These are phyloP conservation scores for Corchorus olitorius DNA, from an alignment of 345 rosid species.

Conservation along the genomic window DNA sequence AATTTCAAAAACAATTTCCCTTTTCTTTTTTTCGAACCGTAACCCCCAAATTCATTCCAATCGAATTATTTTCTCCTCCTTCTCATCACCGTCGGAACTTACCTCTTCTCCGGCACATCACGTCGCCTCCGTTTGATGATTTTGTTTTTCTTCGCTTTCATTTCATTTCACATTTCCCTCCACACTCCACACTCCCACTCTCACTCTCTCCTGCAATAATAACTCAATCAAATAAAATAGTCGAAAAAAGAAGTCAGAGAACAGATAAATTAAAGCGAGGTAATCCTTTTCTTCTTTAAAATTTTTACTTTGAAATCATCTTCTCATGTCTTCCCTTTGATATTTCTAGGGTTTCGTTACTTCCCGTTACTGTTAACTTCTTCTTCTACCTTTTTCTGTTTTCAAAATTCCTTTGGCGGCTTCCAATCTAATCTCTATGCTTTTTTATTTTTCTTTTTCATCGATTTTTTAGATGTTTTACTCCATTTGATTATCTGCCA, in stretches of 20 bases:
- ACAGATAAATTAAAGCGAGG: background rate
- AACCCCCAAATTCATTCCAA: too few relatives aligned
- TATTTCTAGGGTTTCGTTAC: constrained; percentile 1
- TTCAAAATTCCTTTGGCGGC: background rate
- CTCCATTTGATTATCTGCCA: background rate
- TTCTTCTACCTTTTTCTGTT: background rate
- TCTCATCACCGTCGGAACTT: too few relatives aligned
- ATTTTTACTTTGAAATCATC: background rate
- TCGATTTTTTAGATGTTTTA: background rate
- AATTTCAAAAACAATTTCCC: too few relatives aligned
- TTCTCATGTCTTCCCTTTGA: background rate
- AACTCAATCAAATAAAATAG: background rate
- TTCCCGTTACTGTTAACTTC: background rate
- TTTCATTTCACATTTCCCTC: background rate
- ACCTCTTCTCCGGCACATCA: too few relatives aligned
- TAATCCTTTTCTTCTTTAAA: background rate
- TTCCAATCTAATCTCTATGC: background rate
- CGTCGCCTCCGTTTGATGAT: too few relatives aligned
- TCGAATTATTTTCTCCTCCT: too few relatives aligned
- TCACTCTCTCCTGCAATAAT: background rate
- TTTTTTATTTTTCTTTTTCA: background rate
- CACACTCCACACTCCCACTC: background rate
- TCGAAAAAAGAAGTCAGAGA: too few relatives aligned
- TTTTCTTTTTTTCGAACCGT: too few relatives aligned
- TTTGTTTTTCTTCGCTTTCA: too few relatives aligned